Evolutionary conservation across 2,329 filamentous ascomycete genomes (phyloP).

Genomic region (Ophiostoma australiae): DNA sequence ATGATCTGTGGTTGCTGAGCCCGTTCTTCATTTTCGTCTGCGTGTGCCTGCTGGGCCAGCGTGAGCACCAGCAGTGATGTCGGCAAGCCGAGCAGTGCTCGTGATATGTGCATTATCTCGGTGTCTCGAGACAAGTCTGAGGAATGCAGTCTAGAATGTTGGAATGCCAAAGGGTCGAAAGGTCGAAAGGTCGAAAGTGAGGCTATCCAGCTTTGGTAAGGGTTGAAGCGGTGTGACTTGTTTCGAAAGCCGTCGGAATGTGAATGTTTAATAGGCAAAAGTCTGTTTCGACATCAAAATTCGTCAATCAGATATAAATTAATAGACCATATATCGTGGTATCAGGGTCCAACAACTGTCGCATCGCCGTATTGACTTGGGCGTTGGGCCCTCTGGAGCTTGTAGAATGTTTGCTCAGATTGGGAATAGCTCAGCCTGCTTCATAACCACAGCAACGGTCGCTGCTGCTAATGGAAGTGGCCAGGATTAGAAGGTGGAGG

Average conservation of each 20-base stretch:
- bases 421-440: not conserved
- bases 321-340: not conserved
- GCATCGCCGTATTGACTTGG: not conserved
- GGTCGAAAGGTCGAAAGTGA: not conserved
- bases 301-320: not conserved
- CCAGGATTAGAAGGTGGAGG: not conserved
- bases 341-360: constrained; percentile 2
- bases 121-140: not conserved
- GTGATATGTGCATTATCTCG: constrained; percentile 20
- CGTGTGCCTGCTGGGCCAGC: constrained; percentile 36
- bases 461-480: not conserved
- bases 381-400: not conserved
- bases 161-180: too few relatives aligned
- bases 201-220: not conserved
- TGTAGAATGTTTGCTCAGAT: constrained; percentile 5
- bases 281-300: not conserved
- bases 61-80: constrained; percentile 45
- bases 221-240: not conserved
- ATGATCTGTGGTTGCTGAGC: constrained; percentile 26
- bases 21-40: constrained; percentile 34
- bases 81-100: constrained; percentile 27
- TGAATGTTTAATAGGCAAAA: not conserved
- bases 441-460: constrained; percentile 15
- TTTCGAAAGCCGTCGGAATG: not conserved
- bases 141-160: constrained; percentile 1